A percentile compares a stretch with the other conserved stretches of the same genome.
phyloP scores from a whole-genome alignment of 768 basidiomycete species.

The Tricholoma bakamatsutake region DNA sequence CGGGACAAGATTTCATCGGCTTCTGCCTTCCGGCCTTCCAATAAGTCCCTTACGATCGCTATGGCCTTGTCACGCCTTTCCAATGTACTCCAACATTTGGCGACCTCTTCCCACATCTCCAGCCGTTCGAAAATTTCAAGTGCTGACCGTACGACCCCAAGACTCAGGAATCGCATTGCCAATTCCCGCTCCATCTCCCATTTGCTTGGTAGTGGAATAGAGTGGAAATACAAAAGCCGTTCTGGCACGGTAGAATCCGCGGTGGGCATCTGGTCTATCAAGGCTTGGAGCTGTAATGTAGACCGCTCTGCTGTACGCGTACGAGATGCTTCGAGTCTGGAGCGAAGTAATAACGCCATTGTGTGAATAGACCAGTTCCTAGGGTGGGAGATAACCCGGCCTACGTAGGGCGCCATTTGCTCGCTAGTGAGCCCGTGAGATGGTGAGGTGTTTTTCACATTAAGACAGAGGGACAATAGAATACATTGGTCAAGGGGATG shows the following conservation, averaged over 20 bases:
- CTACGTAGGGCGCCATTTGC: slow-evolving; percentile 90
- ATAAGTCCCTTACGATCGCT: slow-evolving; percentile 74
- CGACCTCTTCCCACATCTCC: slow-evolving; percentile 99
- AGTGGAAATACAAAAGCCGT: slow-evolving; percentile 75
- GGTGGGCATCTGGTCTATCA: slow-evolving; percentile 95
- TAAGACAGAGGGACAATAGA: slow-evolving; percentile 85
- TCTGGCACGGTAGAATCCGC: slow-evolving; percentile 70
- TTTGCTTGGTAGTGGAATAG: slow-evolving; percentile 76
- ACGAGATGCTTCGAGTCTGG: slow-evolving; percentile 82
- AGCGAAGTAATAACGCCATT: slow-evolving; percentile 90
- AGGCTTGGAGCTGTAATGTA: slow-evolving; percentile 86
- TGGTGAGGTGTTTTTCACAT: slow-evolving; percentile 85
- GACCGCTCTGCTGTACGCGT: slow-evolving; percentile 93
- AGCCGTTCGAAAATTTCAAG: slow-evolving; percentile 90
- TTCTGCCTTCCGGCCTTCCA: slow-evolving; percentile 83
- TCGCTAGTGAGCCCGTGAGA: slow-evolving; percentile 84
- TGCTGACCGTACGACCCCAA: slow-evolving; percentile 88
- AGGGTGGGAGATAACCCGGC: slow-evolving; percentile 85
- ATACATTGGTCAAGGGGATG: slow-evolving; percentile 94
- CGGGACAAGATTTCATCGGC: slow-evolving; percentile 62
- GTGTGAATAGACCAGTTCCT: slow-evolving; percentile 96
- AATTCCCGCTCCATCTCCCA: slow-evolving; percentile 96
- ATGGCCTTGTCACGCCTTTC: slow-evolving; percentile 77
- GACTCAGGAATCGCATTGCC: slow-evolving; percentile 70
- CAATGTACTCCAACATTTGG: slow-evolving; percentile 78